Evolutionary conservation across 2,329 filamentous ascomycete species (phyloP), one percentile per base, ranked within the genome.

Genomic region (Phoma sp.): DNA sequence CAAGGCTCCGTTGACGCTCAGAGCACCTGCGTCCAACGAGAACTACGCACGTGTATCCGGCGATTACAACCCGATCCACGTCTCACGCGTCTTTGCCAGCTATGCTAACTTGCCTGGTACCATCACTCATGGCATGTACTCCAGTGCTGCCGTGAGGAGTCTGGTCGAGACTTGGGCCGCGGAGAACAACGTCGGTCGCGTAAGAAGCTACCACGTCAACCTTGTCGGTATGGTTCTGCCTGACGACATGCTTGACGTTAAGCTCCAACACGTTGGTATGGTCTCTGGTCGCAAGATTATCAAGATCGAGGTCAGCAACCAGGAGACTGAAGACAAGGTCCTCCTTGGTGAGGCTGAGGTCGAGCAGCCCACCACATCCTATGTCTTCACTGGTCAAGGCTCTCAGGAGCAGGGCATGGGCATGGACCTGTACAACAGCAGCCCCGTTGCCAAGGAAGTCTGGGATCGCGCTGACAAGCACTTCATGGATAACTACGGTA

Each of bases 391-490:
- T 60, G 95, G 95, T 51, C 95, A 99, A 77, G 95, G 95, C 67
- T 97, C 93, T 45, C 96, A 99, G 77, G 95, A 99, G 77, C 95
- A 99, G 77, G 95, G 95, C 59, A 99, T 99, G 95, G 95, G 95
- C 78, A 99, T 99, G 95, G 95, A 98, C 71, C 83, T 99, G 46
- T 99, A 99, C 75, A 89, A 84, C 69, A 96, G 89, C 82, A 98
- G 95, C 74, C 82, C 89, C 33, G 95, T 99, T 18, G 96, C 95
- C 59, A 93, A 92, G 80, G 93, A 96, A 68, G 95, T 99, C 46
- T 99, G 95, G 95, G 95, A 77, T 50, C 71, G 73, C 59, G 96
- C 95, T 45, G 95, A 99, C 79, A 96, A 91, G 78, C 96, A 99
- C 75, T 93, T 99, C 75, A 87, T 98, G 80, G 93, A 98, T 78